These are phyloP conservation scores for Zarea fungicola DNA, from an alignment of 2,329 filamentous ascomycete genomes.

Conservation along the genomic window DNA sequence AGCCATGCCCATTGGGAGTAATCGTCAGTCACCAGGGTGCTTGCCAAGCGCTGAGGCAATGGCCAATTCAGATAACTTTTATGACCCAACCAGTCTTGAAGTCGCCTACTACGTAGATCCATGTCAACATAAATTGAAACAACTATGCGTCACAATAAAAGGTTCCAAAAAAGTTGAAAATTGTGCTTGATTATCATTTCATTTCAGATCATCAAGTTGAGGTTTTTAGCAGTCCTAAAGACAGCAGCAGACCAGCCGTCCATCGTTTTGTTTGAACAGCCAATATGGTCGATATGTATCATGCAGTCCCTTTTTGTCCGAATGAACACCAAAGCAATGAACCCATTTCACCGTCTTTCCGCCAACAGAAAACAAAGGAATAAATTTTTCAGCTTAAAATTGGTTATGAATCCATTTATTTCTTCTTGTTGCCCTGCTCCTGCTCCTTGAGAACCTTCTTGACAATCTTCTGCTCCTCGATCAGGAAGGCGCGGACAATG, in stretches of 20 bases:
- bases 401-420: constrained; percentile 45
- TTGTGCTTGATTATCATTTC: constrained; percentile 35
- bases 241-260: constrained; percentile 42
- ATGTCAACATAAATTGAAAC: no score
- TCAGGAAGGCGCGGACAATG: constrained; percentile 96
- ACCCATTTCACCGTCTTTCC: constrained; percentile 28
- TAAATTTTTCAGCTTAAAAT: constrained; percentile 8
- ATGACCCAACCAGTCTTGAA: no score
- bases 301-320: constrained; percentile 45
- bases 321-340: constrained; percentile 52
- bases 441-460: constrained; percentile 99
- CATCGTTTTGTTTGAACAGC: constrained; percentile 22
- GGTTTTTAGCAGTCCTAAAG: constrained; percentile 37
- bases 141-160: no score
- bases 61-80: no score
- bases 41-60: no score
- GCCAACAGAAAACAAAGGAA: constrained; percentile 16
- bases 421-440: constrained; percentile 66
- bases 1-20: no score
- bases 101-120: no score
- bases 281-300: constrained; percentile 35
- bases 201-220: constrained; percentile 42
- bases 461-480: constrained; percentile 99
- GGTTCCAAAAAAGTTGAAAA: not conserved
- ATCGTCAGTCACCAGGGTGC: no score